Evolutionary conservation across 495 filamentous ascomycete species (phyloP).

Genomic region (Neurospora sp.): DNA sequence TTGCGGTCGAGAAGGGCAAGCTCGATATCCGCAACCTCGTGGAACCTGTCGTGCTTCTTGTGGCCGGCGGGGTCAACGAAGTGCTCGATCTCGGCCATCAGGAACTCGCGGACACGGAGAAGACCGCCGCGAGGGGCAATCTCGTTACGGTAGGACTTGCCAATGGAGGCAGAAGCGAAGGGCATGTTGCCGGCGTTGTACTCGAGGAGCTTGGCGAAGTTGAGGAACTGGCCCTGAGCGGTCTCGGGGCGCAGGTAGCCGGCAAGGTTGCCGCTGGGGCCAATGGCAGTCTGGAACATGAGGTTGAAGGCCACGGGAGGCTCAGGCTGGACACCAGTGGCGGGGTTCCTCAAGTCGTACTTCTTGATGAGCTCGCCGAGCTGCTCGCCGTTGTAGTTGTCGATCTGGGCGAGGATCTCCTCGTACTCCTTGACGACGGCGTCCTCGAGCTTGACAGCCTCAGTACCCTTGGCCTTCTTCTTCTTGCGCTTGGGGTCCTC

Average conservation of each 20-base stretch:
- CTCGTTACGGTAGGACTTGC: constrained; percentile 72
- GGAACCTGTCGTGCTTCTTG: constrained; percentile 64
- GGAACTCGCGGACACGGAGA: constrained; percentile 69
- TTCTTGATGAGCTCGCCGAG: constrained; percentile 62
- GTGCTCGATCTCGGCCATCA: constrained; percentile 79
- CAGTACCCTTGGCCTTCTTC: constrained; percentile 46
- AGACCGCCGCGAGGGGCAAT: constrained; percentile 65
- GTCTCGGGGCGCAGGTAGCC: constrained; percentile 65
- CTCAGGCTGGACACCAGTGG: constrained; percentile 44
- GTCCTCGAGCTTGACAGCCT: constrained; percentile 56
- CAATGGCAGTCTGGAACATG: constrained; percentile 69
- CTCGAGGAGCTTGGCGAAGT: constrained; percentile 67
- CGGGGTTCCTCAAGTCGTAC: constrained; percentile 58
- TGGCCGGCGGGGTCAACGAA: constrained; percentile 61
- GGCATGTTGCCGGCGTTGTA: constrained; percentile 66
- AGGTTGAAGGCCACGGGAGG: constrained; percentile 66
- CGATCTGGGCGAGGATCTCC: constrained; percentile 60
- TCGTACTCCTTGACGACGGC: constrained; percentile 60
- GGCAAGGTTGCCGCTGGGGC: constrained; percentile 47
- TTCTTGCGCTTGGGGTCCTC: constrained; percentile 38
- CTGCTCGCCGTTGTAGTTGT: constrained; percentile 64
- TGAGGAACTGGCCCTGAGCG: constrained; percentile 67
- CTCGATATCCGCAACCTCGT: constrained; percentile 54
- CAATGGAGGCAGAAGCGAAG: constrained; percentile 68
- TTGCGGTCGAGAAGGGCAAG: constrained; percentile 60